Conservation (phyloP, 108 stramenopile genomes). For the Cyclostephanos tholiformis region DNA sequence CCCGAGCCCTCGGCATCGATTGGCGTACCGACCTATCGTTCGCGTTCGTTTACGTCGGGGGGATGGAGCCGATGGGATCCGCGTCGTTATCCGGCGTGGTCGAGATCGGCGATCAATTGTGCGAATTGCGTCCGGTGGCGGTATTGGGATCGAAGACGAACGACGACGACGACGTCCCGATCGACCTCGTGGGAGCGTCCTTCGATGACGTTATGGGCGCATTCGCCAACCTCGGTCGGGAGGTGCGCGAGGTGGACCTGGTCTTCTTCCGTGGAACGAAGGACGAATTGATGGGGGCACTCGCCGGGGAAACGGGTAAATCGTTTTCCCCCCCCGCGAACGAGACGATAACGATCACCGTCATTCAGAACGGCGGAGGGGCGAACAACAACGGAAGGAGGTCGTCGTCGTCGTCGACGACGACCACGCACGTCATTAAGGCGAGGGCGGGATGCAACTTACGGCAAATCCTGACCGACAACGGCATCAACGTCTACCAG, state of each 20-base stretch:
- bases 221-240: slow-evolving; percentile 73
- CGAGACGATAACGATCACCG: slow-evolving; percentile 74
- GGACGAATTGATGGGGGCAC: slow-evolving; percentile 77
- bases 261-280: slow-evolving; percentile 91
- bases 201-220: slow-evolving; percentile 90
- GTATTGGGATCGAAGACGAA: slow-evolving; percentile 15
- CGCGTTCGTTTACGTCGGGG: slow-evolving; percentile 91
- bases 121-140: slow-evolving; percentile 76
- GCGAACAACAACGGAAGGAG: slow-evolving; percentile 52
- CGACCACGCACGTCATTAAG: slow-evolving; percentile 29
- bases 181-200: slow-evolving; percentile 72
- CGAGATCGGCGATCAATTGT: slow-evolving; percentile 80
- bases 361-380: slow-evolving; percentile 75
- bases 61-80: slow-evolving; percentile 76
- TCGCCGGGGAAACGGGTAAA: slow-evolving; percentile 35
- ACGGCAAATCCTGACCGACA: slow-evolving; percentile 81
- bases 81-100: slow-evolving; percentile 73
- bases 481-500: slow-evolving; percentile 95
- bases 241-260: slow-evolving; percentile 70
- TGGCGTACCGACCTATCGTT: slow-evolving; percentile 95
- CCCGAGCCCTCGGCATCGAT: slow-evolving; percentile 89
- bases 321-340: not conserved
- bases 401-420: slow-evolving; percentile 1
- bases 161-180: slow-evolving; percentile 35
- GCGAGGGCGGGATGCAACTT: slow-evolving; percentile 78